Base-by-base conservation (phyloP, 1,284 basidiomycete genomes). In the Fistulinella cinereoalba region DNA sequence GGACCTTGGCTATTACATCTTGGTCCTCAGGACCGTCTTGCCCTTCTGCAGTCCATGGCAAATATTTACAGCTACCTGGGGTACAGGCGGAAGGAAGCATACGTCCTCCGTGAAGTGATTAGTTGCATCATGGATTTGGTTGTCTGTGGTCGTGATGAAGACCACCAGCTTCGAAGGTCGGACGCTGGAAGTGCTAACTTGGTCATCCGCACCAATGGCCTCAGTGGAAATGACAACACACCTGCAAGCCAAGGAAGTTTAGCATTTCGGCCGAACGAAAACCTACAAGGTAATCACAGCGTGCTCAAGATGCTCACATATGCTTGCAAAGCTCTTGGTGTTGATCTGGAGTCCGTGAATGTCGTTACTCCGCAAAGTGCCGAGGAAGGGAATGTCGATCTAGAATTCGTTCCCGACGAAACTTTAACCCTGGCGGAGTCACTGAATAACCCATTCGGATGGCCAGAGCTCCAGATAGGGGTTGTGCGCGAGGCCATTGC, bases 391-490 rank as follows among this genome's bases (percentile, higher is more conserved):
- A 25, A 32, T 23, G 27, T 28, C 16, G 45, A 51, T 23, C 18
- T 40, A 19, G n/a, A 78, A 34, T 50, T 62, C 7, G 53, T 68
- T 23, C 34, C 49, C 16, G 50, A 41, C 19, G 58, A 61, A 46
- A 41, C 46, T 19, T 33, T 36, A 25, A 48, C 47, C 6, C 16
- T 51, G 16, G 37, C 31, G 12, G 69, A 72, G 28, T 65, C 69
- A 27, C 58, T 70, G 27, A 64, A 67, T 21, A 79, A 80, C 51
- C 68, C 77, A 3, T 92, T 86, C 62, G 94, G 95, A 1, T 99
- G 95, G 96, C 85, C 91, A 1, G 90, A 94, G 61, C 74, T 98
- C 39, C 95, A 97, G 68, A 79, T 96, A 25, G 91, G 91, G 25
- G 82, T 96, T 25, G 76, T 98, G 29, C 82, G 93, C 39, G 95